Evolutionary conservation across 1,139 yeast species (phyloP).

Genomic region (Debaryomyces fabryi): DNA sequence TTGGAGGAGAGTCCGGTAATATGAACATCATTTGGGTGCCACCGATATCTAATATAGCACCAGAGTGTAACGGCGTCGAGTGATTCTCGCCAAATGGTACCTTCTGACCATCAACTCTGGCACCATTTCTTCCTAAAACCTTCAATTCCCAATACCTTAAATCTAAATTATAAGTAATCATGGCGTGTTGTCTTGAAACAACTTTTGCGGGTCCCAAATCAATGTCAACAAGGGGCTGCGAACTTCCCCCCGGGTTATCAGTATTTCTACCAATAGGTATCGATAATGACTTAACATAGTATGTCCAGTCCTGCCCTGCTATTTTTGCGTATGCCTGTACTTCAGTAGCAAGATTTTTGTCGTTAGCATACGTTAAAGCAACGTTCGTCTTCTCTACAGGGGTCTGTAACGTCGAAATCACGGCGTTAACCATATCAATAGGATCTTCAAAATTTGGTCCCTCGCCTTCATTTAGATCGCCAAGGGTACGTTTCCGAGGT

Average conservation of each 20-base stretch:
- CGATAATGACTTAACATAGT: conserved; percentile 79
- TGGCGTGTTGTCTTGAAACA: conserved; percentile 88
- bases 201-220: conserved; percentile 97
- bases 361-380: conserved; percentile 58
- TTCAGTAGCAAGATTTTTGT: conserved; percentile 74
- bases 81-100: conserved; percentile 50
- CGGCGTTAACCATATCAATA: conserved; percentile 55
- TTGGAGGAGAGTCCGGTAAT: conserved; percentile 87
- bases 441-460: conserved; percentile 49
- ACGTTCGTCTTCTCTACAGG: conserved; percentile 58
- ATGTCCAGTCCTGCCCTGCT: conserved; percentile 94
- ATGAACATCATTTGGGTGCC: conserved; percentile 99
- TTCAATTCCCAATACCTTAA: conserved; percentile 83
- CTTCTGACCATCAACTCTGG: conserved; percentile 77
- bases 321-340: conserved; percentile 96
- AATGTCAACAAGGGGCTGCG: conserved; percentile 57
- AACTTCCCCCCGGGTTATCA: conserved; percentile 39
- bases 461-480: conserved; percentile 27
- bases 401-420: conserved; percentile 47
- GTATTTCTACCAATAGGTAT: conserved; percentile 87
- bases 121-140: conserved; percentile 89
- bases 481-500: conserved; percentile 34
- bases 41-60: conserved; percentile 89
- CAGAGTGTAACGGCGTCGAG: conserved; percentile 69
- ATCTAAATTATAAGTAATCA: conserved; percentile 74